Evolutionary conservation across 2,329 filamentous ascomycete genomes (phyloP), one percentile per base, ranked within the genome.

Genomic region (Didymella pinodella): DNA sequence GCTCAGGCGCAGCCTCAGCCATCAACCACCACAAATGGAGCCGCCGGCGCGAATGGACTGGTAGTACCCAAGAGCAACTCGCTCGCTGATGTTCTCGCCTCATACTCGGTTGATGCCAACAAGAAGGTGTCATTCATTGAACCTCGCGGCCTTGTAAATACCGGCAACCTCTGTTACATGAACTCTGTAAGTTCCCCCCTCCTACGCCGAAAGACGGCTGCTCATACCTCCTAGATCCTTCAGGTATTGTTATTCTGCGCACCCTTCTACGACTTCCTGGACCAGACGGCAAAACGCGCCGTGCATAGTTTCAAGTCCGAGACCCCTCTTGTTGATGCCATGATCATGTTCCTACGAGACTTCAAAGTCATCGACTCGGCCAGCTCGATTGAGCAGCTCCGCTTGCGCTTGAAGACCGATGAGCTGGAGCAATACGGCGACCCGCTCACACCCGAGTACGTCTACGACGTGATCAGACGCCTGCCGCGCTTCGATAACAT

Each of bases 131-230:
- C 90, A 18, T 97, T 97, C 72, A 84, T 99, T 49, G 92, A 98
- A 79, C 95, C 95, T 49, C 87, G 94, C 66, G 95, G 95, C 48
- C 85, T 99, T 72, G 91, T 97, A 67, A 99, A 99, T 79, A 96
- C 94, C 40, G 95, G 95, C 48, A 98, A 99, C 75, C 96, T 98
- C 91, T 99, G 95, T 79, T 99, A 99, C 80, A 98, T 99, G 95
- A 99, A 98, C 82, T 97, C 95, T 64, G 94, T 97, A 84, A 80
- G 91, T 81, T 22, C 12, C 25, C 3, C 1, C 4, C 38, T 25
- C 20, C 38, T 20, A 41, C 7, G 20, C 5, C 7, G 11, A 10
- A 41, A 41, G 4, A 2, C 8, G 12, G 10, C 34, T 38, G 20
- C 54, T 84, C 72, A 85, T 16, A 67, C 29, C 7, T 41, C 7